These are phyloP conservation scores for Pyropia haitanensis DNA, from an alignment of 23 red algal genomes.

Conservation along the genomic window DNA sequence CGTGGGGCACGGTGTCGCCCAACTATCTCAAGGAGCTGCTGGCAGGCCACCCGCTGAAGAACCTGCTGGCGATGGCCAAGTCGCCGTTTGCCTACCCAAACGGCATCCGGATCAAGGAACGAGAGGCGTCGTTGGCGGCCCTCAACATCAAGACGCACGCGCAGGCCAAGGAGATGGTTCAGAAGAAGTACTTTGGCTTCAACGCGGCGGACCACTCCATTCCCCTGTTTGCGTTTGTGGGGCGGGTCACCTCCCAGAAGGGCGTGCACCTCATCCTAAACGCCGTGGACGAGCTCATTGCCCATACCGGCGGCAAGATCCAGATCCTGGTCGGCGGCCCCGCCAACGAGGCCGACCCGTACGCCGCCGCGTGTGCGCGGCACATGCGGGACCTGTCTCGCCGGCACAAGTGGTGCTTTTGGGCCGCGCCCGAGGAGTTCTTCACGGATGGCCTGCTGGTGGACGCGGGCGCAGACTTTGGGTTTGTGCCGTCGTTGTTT, in stretches of 20 bases:
- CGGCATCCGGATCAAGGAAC: conserved; percentile 80
- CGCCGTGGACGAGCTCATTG: conserved; percentile 81
- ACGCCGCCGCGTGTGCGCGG: conserved; percentile 87
- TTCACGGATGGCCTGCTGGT: conserved; percentile 92
- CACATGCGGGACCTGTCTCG: conserved; percentile 74
- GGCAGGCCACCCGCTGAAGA: conserved; percentile 59
- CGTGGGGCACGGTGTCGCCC: conserved; percentile 92
- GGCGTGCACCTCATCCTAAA: conserved; percentile 96
- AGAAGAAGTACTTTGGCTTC: conserved; percentile 87
- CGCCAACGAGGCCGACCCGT: conserved; percentile 87
- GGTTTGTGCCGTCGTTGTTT: conserved; percentile 92
- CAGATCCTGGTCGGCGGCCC: conserved; percentile 90
- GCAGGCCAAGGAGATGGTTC: conserved; percentile 76
- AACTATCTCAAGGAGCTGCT: conserved; percentile 88
- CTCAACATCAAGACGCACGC: conserved; percentile 68
- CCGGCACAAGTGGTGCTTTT: conserved; percentile 82
- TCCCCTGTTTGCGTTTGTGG: conserved; percentile 95
- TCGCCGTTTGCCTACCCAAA: conserved; percentile 93
- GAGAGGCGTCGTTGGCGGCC: conserved; percentile 35
- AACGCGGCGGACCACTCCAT: conserved; percentile 60
- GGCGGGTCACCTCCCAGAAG: conserved; percentile 94
- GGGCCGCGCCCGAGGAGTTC: conserved; percentile 86
- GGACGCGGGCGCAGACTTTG: conserved; percentile 95
- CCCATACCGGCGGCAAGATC: conserved; percentile 67
- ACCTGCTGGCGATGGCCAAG: conserved; percentile 57